Conservation (phyloP, 139 green algal genomes). For the Trebouxia sp. region DNA sequence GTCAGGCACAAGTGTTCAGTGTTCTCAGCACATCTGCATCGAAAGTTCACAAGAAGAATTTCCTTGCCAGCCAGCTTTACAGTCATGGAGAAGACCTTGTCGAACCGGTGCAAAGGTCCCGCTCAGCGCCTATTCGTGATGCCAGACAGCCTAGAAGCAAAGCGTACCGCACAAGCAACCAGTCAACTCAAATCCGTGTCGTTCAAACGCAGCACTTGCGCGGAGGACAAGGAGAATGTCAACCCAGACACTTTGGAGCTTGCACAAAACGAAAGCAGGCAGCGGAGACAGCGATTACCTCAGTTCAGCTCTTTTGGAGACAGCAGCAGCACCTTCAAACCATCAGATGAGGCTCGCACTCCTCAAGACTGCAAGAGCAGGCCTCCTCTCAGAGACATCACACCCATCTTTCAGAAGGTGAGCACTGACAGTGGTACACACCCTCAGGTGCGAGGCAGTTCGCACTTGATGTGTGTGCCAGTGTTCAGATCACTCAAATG, state of each 20-base stretch:
- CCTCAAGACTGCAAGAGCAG: slow-evolving; percentile 13
- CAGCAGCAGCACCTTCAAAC: neutral
- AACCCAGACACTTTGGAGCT: slow-evolving; percentile 23
- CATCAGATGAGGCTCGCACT: neutral
- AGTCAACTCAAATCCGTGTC: neutral
- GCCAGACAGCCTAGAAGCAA: neutral
- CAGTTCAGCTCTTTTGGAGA: neutral
- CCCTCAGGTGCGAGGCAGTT: too few relatives aligned
- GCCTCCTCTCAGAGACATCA: slow-evolving; percentile 14
- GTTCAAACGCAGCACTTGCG: neutral
- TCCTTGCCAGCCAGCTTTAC: too few relatives aligned
- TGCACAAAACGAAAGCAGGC: slow-evolving; percentile 12
- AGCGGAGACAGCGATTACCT: neutral
- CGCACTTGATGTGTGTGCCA: too few relatives aligned
- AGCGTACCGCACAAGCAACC: neutral
- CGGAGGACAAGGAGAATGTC: slow-evolving; percentile 19
- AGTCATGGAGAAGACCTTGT: neutral
- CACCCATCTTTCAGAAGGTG: slow-evolving; percentile 13
- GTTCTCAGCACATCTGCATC: neutral
- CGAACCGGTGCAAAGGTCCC: neutral
- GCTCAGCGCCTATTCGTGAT: slow-evolving; percentile 11
- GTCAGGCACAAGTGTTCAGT: too few relatives aligned
- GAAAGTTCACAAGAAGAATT: neutral
- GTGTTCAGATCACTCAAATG: too few relatives aligned
- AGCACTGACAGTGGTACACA: too few relatives aligned